Evolutionary conservation across 2,329 filamentous ascomycete species (phyloP), one percentile per base, ranked within the genome.

Genomic region (Colletotrichum sp.): DNA sequence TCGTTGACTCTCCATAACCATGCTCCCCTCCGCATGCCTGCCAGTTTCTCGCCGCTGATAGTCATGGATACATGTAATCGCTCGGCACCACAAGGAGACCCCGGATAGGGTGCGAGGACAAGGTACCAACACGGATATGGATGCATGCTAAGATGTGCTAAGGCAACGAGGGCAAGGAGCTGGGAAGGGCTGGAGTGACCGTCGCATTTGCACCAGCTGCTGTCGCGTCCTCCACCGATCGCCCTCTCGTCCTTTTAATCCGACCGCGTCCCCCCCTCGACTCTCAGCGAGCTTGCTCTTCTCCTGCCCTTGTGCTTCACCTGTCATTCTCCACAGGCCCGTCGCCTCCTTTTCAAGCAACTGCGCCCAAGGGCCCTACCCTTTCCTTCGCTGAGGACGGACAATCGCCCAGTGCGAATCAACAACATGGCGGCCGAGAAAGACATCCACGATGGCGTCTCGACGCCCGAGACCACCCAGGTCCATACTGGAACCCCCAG

Each of bases 401-500:
- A 43, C 18, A 22, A 30, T n/a, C 28, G 25, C 27, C 39, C 36
- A 34, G 61, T 30, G 12, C 5, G 43, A 36, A 16, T 18, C 48
- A 36, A 36, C 27, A 52, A 13, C 15, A 71, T 75, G 71, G 52
- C 62, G 16, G 36, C 39, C 71, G 72, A 71, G 58, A 71, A 75
- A 56, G 72, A 68, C n/a, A 16, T 76, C 43, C 69, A 73, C 9
- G 70, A 73, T 36, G 74, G 74, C 28, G 34, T 65, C 22, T 76
- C 74, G 34, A 76, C 74, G 22, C 74, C 74, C 34, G 74, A 76
- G 25, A 76, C 70, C 27, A 73, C 74, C 4, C 74, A 76, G 12
- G 48, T 66, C 48, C 60, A 74, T 15, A 56, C 74, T 15, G 64
- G 73, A 61, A 32, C 30, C n/a, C 16, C 34, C 22, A 70, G 62